These are phyloP conservation scores for Durio zibethinus DNA, from an alignment of 345 rosid species.

Conservation along the genomic window DNA sequence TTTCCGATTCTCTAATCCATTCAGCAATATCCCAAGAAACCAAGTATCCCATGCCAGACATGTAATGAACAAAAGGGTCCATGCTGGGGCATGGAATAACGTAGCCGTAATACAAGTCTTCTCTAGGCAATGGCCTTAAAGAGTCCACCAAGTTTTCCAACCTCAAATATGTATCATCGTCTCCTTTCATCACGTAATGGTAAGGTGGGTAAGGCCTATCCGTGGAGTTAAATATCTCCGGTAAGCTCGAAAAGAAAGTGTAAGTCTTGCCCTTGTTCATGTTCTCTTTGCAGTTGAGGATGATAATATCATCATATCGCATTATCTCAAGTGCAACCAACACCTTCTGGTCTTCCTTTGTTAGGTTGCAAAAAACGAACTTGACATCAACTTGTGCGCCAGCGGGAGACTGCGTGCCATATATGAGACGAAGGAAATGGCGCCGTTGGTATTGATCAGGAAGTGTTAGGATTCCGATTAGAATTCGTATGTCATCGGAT, in stretches of 20 bases:
- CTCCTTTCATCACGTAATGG: constrained; percentile 82
- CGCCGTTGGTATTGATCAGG: constrained; percentile 78
- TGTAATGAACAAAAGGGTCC: constrained; percentile 89
- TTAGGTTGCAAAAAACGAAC: constrained; percentile 86
- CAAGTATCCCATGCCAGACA: constrained; percentile 90
- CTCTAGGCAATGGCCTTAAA: constrained; percentile 59
- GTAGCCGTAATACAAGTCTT: constrained; percentile 80
- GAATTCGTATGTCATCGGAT: constrained; percentile 54
- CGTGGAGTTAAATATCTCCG: constrained; percentile 44
- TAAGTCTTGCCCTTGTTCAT: constrained; percentile 90
- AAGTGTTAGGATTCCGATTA: constrained; percentile 71
- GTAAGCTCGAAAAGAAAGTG: constrained; percentile 75
- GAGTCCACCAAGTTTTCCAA: constrained; percentile 52
- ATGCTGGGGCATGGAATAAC: constrained; percentile 80
- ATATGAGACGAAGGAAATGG: constrained; percentile 62
- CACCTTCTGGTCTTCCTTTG: constrained; percentile 79
- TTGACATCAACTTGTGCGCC: constrained; percentile 67
- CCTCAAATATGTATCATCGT: constrained; percentile 70
- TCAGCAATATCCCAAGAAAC: constrained; percentile 84
- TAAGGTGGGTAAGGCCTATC: constrained; percentile 54
- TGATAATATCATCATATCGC: constrained; percentile 76
- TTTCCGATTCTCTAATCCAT: constrained; percentile 72
- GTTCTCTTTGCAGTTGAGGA: constrained; percentile 73
- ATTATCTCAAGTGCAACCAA: constrained; percentile 87
- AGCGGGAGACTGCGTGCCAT: constrained; percentile 47